Base-by-base conservation (phyloP, 2,329 filamentous ascomycete species). In the Pleomassaria siparia region DNA sequence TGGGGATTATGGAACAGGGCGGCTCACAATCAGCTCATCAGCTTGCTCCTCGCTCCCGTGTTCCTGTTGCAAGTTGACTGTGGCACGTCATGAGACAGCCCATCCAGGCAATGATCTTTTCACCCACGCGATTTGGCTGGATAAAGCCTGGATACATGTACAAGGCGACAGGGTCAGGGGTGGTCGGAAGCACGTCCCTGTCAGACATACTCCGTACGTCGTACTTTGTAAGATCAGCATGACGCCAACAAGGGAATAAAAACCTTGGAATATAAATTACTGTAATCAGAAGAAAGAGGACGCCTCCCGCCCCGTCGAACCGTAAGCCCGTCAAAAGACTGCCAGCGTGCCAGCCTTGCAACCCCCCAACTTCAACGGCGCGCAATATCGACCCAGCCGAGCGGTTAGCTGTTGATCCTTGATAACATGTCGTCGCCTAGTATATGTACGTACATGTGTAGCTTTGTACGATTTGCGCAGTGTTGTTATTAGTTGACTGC, bases 1-100 rank as follows among this genome's bases (percentile, higher is more conserved):
- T n/a, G 12, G 15, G 29, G n/a, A 6, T 18, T 35, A 35, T 6
- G n/a, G 16, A 16, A 18, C 32, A 3, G 9, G 6, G 32, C 16
- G 6, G 32, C 32, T 35, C 32, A 12, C 15, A 35, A 35, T 35
- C 32, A 18, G 9, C 32, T 35, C 9, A 35, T 35, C 32, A 18
- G 9, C 32, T 35, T 5, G 16, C 9, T 20, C 24, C 26, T 49
- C 44, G 44, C 29, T 30, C 29, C 29, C 29, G 58, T 44, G 32
- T n/a, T n/a, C 40, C 45, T 47, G 42, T 36, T 40, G 44, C 49
- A 47, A 24, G 45, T 39, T 45, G 35, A 29, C 28, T 18, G 47
- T 33, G 40, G 42, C 36, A 66, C 64, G 64, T 68, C 65, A 69
- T 64, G 58, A 58, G 60, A 46, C 39, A 35, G 45, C 62, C 59